Evolutionary conservation across 352 stramenopile species (phyloP).

Genomic region (Pythium coloratum): DNA sequence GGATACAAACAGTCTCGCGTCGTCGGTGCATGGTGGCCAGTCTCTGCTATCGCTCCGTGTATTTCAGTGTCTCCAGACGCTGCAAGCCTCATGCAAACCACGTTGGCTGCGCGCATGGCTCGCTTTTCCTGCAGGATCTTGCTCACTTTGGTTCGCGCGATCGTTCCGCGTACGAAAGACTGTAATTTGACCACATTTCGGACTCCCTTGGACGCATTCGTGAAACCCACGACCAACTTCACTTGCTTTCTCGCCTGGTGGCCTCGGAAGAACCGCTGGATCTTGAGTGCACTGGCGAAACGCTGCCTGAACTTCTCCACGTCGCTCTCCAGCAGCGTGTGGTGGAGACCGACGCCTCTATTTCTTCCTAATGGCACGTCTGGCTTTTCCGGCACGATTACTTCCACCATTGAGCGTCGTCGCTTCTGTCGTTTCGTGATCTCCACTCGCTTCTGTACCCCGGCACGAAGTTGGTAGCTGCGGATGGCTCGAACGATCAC

Average conservation of each 20-base stretch:
- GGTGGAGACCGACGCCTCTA: conserved; percentile 4
- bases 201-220: conserved; percentile 28
- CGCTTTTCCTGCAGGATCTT: conserved; percentile 26
- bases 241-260: conserved; percentile 30
- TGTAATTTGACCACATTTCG: conserved; percentile 50
- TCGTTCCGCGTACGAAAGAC: conserved; percentile 46
- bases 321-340: conserved; percentile 10
- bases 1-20: conserved; percentile 21
- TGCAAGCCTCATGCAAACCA: conserved; percentile 17
- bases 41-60: not conserved
- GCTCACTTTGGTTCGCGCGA: conserved; percentile 36
- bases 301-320: conserved; percentile 16
- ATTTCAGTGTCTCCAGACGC: not conserved
- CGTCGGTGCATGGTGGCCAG: not conserved
- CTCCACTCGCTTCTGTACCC: conserved; percentile 9
- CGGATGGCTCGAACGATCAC: conserved; percentile 20
- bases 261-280: conserved; percentile 46
- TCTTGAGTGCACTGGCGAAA: conserved; percentile 30
- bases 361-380: not conserved
- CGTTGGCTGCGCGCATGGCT: conserved; percentile 11
- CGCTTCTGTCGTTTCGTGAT: conserved; percentile 11
- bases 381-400: not conserved
- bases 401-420: conserved; percentile 3
- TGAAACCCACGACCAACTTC: conserved; percentile 19
- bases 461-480: conserved; percentile 16